Base-by-base conservation (phyloP, 495 filamentous ascomycete genomes). In the Venustampulla echinocandica region DNA sequence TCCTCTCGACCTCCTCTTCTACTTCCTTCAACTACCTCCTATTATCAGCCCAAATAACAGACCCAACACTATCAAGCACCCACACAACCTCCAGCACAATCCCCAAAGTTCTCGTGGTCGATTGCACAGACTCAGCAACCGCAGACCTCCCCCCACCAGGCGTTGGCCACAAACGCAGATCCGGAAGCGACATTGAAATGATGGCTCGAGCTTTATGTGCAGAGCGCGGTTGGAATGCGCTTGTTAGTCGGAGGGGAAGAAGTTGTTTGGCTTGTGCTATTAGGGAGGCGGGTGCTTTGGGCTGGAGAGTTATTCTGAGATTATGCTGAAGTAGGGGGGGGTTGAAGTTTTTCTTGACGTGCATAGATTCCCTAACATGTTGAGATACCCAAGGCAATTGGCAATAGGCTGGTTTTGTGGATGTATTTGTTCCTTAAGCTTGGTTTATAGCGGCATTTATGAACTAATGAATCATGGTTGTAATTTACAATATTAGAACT, bases 131-230 rank as follows among this genome's bases (percentile, higher is more conserved):
- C 25, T 19, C 1, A 1, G 23, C 48, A 1, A 54, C 44, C 39
- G 22, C 34, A 3, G 30, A 30, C n/a, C 27, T 30, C n/a, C 27
- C 27, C 27, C n/a, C 27, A n/a, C 27, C 27, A 30, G 27, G 7
- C 7, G 20, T 21, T 28, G 24, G 20, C 14, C 24, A 20, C 13
- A 35, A 47, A 11, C 23, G 19, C 42, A 22, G 64, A 59, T 77
- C 64, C 52, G 68, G 74, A 7, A 71, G 67, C 22, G 72, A 76
- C 38, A 69, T 75, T 47, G 81, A 84, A 63, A 74, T 84, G 1
- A 69, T 86, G 30, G 80, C 71, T 6, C 69, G 82, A 22, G 81
- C 82, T 1, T 73, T 84, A 61, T 88, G 84, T 54, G 76, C 82
- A 2, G 74, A 82, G 47, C 75, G 70, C 49, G 84, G 82, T 2